Evolutionary conservation across 805 yeast species (phyloP), one percentile per base, ranked within the genome.

Genomic region (Monosporozyma unispora): DNA sequence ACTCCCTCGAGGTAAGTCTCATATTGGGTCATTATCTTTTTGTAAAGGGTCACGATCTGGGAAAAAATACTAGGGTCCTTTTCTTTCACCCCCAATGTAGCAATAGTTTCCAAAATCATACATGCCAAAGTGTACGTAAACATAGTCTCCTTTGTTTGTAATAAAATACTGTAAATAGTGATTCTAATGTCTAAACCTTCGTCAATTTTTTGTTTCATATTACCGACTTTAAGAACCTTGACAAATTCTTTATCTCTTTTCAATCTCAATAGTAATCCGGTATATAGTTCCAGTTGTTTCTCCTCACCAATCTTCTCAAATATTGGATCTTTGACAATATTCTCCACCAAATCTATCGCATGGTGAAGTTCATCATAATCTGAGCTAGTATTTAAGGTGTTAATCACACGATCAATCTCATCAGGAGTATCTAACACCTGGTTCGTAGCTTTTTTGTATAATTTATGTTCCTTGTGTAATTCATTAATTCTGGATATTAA

Each of bases 151-250:
- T 35, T 35, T 7, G 22, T 18, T 46, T 55, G 52, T 25, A 50
- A 49, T 29, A 60, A 18, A 10, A 56, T 46, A 10, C 54, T 44
- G 40, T 56, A 55, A 16, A 57, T 50, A 44, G 48, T 50, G 3
- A 54, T 50, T 29, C 62, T 45, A 14, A 57, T 47, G 1, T 57
- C 44, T 6, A 49, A 25, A 16, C 64, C 60, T 19, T 60, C 62
- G 49, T 64, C 69, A 21, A 60, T 59, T 9, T 56, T 54, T 47
- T 64, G 68, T 41, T 63, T 62, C 56, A 63, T 54, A 44, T 61
- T 63, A 3, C 69, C 69, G 2, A 62, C 67, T 52, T 63, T 63
- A 4, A 64, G 46, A 8, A 57, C 57, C 10, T 56, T 54, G 3
- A 59, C 51, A 29, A 57, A 63, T n/a, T 49, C 44, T 45, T 62